Conservation (phyloP, 176 grass and related monocot species). For the maize (Zea mays) region Zm-B73-REFERENCE-NAM-5.0 NC_050105.1:58629501-58630000, state of each 20-base stretch:
- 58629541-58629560: constrained; percentile 10
- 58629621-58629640: constrained; percentile 23
- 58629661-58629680: background rate
- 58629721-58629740: background rate
- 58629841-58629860: too few relatives aligned
- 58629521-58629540: constrained; percentile 30
- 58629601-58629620: background rate
- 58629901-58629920: too few relatives aligned
- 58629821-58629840: background rate
- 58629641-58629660: background rate
- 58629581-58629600: constrained; percentile 6
- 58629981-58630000: too few relatives aligned
- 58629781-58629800: background rate
- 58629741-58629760: background rate
- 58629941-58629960: too few relatives aligned
- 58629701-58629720: background rate
- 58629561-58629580: background rate
- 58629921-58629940: too few relatives aligned
- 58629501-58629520: constrained; percentile 42
- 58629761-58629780: background rate
- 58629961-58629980: too few relatives aligned
- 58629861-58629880: too few relatives aligned
- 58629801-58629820: background rate
- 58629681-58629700: background rate
- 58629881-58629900: too few relatives aligned